Evolutionary conservation across 257 asterid species (phyloP).

Genomic region (Gardenia jasminoides): DNA sequence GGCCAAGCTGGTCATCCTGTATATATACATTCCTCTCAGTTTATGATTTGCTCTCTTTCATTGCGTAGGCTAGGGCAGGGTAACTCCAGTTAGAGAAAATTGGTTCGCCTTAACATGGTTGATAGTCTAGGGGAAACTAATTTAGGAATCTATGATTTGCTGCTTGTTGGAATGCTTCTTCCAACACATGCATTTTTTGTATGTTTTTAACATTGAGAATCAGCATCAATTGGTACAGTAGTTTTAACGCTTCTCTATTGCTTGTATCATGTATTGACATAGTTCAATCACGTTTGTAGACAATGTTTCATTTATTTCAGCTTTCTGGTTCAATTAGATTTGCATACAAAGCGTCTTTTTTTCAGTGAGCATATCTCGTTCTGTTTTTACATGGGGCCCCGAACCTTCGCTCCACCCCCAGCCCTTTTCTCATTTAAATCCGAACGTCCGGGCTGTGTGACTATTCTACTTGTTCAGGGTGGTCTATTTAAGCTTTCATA

Average conservation of each 20-base stretch:
- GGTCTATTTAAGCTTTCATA: too few relatives aligned
- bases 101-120: not conserved
- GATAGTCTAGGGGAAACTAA: not conserved
- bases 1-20: constrained; percentile 28
- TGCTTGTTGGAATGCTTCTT: not conserved
- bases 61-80: not conserved
- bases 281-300: too few relatives aligned
- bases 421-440: too few relatives aligned
- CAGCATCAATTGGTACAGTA: not conserved
- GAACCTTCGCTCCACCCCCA: too few relatives aligned
- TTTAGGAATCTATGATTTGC: not conserved
- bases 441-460: too few relatives aligned
- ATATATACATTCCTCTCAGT: constrained; percentile 13
- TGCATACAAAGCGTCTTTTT: too few relatives aligned
- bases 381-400: too few relatives aligned
- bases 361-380: too few relatives aligned
- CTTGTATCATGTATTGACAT: not conserved
- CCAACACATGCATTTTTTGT: constrained; percentile 7
- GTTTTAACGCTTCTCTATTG: not conserved
- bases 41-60: constrained; percentile 15
- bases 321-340: too few relatives aligned
- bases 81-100: too few relatives aligned
- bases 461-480: too few relatives aligned
- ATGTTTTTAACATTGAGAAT: not conserved
- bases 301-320: too few relatives aligned